Base-by-base conservation (phyloP, 306 rosid species). In the Trifolium repens region DNA sequence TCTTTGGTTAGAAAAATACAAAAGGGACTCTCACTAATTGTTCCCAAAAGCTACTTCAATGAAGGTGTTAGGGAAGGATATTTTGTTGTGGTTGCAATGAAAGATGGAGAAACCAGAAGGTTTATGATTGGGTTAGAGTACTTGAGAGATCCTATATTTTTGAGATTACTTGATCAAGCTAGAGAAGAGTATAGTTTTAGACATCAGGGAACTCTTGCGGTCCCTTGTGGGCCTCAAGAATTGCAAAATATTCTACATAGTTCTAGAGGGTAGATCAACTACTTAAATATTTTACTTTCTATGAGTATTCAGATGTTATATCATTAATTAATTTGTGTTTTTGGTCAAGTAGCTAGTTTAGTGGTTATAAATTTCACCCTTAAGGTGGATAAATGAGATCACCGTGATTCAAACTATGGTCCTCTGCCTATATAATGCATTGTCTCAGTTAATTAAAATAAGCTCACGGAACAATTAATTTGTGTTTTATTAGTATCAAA, bases 221-320 rank as follows among this genome's bases (percentile, higher is more conserved):
- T 91, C 59, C 93, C 93, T 14, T 91, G 91, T 66, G 43, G 19
- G 10, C 93, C 91, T 54, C 83, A 69, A 8, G 89, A 88, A 39
- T 69, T 91, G n/a, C 89, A 75, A 70, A 85, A 79, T 44, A 88
- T 91, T 80, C 74, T 91, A 14, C 78, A 83, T 17, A 69, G 46
- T 37, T 27, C 57, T 30, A 85, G 59, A 77, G 74, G 61, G 16
- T 59, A 83, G 63, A 40, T 40, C 9, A 40, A 40, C 46, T 40
- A 9, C 12, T 9, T 8, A 2, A 12, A 40, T 37, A 9, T 40
- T 40, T 40, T 40, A 40, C 4, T 40, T 40, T 40, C 3, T n/a
- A n/a, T n/a, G n/a, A n/a, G n/a, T n/a, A n/a, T n/a, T n/a, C n/a
- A n/a, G n/a, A n/a, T n/a, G n/a, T n/a, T n/a, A n/a, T n/a, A n/a